Evolutionary conservation across 1,139 yeast species (phyloP).

Genomic region (Candida pseudoviswanathii): DNA sequence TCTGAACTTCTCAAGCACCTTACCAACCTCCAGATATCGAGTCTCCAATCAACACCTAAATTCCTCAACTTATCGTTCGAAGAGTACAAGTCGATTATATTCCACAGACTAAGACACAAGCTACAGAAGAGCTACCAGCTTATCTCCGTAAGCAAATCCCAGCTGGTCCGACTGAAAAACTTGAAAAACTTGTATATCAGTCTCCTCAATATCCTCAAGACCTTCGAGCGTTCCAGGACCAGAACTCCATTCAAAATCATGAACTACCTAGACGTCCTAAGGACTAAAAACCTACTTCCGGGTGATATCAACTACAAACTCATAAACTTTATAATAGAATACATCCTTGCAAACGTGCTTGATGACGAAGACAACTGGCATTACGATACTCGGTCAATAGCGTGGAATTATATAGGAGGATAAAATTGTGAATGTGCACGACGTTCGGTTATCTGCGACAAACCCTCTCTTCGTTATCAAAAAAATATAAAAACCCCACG

Average conservation of each 20-base stretch:
- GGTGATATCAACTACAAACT: conserved; percentile 21
- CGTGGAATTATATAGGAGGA: conserved; percentile 11
- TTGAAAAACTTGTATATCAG: conserved; percentile 16
- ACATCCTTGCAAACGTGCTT: conserved; percentile 22
- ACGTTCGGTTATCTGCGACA: not conserved
- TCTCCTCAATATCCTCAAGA: not conserved
- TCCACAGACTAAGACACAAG: conserved; percentile 35
- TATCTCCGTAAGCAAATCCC: conserved; percentile 27
- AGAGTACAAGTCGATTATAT: conserved; percentile 18
- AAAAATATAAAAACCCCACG: not conserved
- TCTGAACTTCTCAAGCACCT: conserved; percentile 25
- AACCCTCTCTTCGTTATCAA: not conserved
- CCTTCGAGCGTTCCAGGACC: not conserved
- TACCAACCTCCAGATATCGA: conserved; percentile 21
- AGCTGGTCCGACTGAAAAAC: conserved; percentile 21
- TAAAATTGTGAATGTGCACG: not conserved
- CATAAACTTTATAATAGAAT: conserved; percentile 31
- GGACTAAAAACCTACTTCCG: conserved; percentile 16
- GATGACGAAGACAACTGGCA: conserved; percentile 25
- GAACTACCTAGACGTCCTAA: conserved; percentile 19
- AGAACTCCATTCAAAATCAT: conserved; percentile 5
- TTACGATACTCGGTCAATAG: conserved; percentile 20
- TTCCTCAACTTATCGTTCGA: conserved; percentile 13
- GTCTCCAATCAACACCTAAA: conserved; percentile 10
- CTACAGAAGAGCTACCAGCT: conserved; percentile 25